These are phyloP conservation scores for Aquilaria yunnanensis DNA, from an alignment of 345 rosid species.

Conservation along the genomic window DNA sequence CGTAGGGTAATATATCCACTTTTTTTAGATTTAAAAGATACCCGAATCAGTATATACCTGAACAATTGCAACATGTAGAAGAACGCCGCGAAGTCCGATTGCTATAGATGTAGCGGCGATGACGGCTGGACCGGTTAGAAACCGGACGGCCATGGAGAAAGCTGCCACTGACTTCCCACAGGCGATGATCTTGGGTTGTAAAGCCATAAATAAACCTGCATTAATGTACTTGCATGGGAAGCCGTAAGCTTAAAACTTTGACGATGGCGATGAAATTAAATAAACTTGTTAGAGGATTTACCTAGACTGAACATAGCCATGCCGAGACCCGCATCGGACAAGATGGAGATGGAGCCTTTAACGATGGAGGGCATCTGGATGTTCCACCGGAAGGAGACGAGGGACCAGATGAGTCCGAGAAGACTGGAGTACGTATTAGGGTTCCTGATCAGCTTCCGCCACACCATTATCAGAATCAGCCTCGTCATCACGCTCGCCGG, in stretches of 20 bases:
- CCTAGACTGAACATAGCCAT: conserved; percentile 94
- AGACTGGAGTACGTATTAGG: conserved; percentile 77
- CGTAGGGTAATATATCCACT: too few species aligned
- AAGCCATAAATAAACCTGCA: conserved; percentile 76
- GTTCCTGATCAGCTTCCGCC: conserved; percentile 72
- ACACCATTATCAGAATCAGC: conserved; percentile 66
- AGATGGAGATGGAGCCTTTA: conserved; percentile 59
- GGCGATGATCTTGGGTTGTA: conserved; percentile 75
- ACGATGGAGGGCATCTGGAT: conserved; percentile 68
- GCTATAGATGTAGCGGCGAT: conserved; percentile 85
- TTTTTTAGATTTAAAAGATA: neutral
- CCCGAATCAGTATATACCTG: conserved; percentile 28
- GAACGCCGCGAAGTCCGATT: conserved; percentile 65
- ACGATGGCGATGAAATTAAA: too few species aligned
- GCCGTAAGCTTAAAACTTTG: too few species aligned
- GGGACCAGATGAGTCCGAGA: conserved; percentile 64
- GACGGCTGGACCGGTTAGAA: conserved; percentile 79
- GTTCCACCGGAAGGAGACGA: conserved; percentile 64
- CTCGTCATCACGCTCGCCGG: conserved; percentile 73
- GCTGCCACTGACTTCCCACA: conserved; percentile 80
- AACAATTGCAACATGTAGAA: conserved; percentile 69
- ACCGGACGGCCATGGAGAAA: conserved; percentile 78
- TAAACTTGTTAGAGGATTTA: conserved; percentile 7
- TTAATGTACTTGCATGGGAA: neutral
- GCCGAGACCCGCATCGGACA: conserved; percentile 78